These are phyloP conservation scores for Talaromyces sp. DNA, from an alignment of 2,329 filamentous ascomycete genomes.

Conservation along the genomic window DNA sequence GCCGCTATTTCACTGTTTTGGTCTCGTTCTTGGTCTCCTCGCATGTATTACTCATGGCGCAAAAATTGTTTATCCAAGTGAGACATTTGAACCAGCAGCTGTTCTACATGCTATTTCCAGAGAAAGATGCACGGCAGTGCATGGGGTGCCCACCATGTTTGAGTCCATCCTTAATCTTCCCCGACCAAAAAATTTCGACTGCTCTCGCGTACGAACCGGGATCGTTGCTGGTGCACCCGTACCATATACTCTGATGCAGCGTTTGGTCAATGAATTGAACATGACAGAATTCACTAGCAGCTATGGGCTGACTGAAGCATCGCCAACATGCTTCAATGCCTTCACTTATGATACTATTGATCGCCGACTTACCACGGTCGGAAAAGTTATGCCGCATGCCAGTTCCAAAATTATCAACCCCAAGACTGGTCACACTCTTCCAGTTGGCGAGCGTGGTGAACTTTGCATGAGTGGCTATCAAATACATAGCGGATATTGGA, in stretches of 20 bases:
- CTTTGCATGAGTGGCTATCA: conserved; percentile 75
- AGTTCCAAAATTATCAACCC: conserved; percentile 70
- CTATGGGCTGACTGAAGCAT: conserved; percentile 68
- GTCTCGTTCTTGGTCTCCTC: conserved; percentile 69
- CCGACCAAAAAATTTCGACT: conserved; percentile 44
- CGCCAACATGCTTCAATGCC: conserved; percentile 75
- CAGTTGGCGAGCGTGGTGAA: conserved; percentile 64
- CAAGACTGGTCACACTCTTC: conserved; percentile 55
- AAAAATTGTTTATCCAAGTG: conserved; percentile 69
- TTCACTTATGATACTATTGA: conserved; percentile 67
- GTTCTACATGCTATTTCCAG: conserved; percentile 62
- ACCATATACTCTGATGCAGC: conserved; percentile 67
- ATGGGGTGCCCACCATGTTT: conserved; percentile 82
- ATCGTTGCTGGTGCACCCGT: conserved; percentile 77
- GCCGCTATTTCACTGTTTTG: conserved; percentile 82
- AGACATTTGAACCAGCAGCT: conserved; percentile 64
- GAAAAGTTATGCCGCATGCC: conserved; percentile 69
- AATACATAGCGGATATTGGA: conserved; percentile 52
- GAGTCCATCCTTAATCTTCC: conserved; percentile 54
- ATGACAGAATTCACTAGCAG: conserved; percentile 70
- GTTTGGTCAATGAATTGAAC: conserved; percentile 63
- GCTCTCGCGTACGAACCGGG: conserved; percentile 60
- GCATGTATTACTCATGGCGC: conserved; percentile 68
- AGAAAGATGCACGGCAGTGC: conserved; percentile 66
- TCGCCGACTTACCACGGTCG: conserved; percentile 64